Base-by-base conservation (phyloP, 164 flowering plant genomes). In the Nelumbo lutea region DNA sequence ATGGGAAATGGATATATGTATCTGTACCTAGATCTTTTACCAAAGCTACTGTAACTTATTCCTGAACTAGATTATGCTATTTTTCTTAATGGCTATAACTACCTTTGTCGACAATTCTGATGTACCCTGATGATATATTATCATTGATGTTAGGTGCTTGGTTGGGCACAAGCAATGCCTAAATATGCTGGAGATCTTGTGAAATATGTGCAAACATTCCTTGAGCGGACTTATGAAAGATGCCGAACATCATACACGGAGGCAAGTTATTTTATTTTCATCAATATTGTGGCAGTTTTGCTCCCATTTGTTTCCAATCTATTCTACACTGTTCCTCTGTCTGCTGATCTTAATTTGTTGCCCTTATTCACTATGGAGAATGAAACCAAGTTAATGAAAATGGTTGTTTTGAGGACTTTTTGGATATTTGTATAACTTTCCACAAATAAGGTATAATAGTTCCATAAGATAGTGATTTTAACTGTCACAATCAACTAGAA, bases 111-210 rank as follows among this genome's bases (percentile, higher is more conserved):
- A 47, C 39, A 38, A 7, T 65, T 41, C 40, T 71, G 59, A 46
- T 56, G 14, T 55, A 11, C 67, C 3, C 9, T 51, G 38, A 67
- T 64, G 56, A 57, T 48, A 47, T 27, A 8, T 66, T 55, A 50
- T 61, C 9, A 38, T 72, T 67, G 57, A 15, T 10, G 57, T 11
- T 68, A 96, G 99, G 96, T 96, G 41, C 86, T 96, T 80, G 91
- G 96, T n/a, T 93, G 98, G 99, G 98, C 98, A 66, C 97, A 86
- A 85, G 95, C 97, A 65, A 90, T 96, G 98, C 98, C 99, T 53
- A 96, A 91, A 75, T 96, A 88, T 86, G 84, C 98, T 72, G 80
- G 84, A 64, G 98, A 93, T 64, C 92, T 96, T 70, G 87, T 87
- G 82, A 88, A 90, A 74, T 88, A 91, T 76, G 97, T 96, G 73